Evolutionary conservation across 2,329 filamentous ascomycete genomes (phyloP).

Genomic region (Lecanicillium sp.): DNA sequence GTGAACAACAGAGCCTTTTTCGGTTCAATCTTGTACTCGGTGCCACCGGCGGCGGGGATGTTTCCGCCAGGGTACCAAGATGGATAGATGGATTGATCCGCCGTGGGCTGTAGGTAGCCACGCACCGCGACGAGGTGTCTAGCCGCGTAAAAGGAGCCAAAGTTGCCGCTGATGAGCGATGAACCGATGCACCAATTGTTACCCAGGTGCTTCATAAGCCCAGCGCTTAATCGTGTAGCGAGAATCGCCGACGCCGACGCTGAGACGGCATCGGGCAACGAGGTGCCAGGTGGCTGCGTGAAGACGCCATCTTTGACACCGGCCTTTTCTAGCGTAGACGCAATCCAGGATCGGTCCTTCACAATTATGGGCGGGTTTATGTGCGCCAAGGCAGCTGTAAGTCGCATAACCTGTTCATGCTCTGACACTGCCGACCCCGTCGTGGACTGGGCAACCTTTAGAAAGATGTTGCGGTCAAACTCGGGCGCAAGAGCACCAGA

Average conservation of each 20-base stretch:
- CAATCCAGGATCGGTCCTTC: conserved; percentile 5
- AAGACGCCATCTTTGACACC: conserved; percentile 5
- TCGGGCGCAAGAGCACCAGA: background rate
- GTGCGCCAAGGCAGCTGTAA: conserved; percentile 6
- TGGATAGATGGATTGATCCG: conserved; percentile 10
- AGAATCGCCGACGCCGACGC: conserved; percentile 6
- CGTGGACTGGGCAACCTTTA: conserved; percentile 2
- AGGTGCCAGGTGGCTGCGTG: conserved; percentile 5
- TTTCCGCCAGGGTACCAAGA: conserved; percentile 2
- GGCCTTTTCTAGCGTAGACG: conserved; percentile 3
- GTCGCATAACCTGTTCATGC: conserved; percentile 7
- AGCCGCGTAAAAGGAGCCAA: conserved; percentile 3
- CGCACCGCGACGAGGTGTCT: conserved; percentile 3
- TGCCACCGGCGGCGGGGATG: background rate
- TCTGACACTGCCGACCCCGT: conserved; percentile 3
- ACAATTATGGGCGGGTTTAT: conserved; percentile 5
- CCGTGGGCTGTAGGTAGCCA: conserved; percentile 10
- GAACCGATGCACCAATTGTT: conserved; percentile 8
- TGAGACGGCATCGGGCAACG: conserved; percentile 1
- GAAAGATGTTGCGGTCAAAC: conserved; percentile 5
- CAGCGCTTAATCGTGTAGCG: background rate
- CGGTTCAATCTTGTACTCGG: background rate
- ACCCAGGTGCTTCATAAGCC: background rate
- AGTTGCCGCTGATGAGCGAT: conserved; percentile 1
- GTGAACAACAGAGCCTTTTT: conserved; percentile 8